Percentiles rank a stretch among this genome's conserved stretches.
These are phyloP conservation scores for Annulohypoxylon moriforme DNA, from an alignment of 495 filamentous ascomycete genomes.

Conservation along the genomic window DNA sequence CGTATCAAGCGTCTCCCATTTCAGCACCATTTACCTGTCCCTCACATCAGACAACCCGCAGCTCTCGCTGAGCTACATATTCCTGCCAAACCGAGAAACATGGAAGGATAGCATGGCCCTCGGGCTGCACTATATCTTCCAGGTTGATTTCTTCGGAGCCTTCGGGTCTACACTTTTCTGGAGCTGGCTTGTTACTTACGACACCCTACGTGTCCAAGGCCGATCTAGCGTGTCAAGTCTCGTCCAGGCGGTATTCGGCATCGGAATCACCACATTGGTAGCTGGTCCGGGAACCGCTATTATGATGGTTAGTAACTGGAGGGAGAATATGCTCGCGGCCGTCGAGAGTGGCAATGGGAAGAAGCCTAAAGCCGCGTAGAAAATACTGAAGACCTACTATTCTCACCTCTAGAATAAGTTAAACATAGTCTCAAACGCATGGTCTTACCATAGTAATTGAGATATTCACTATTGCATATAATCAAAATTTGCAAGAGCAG, in stretches of 20 bases:
- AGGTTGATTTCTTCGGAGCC: conserved; percentile 43
- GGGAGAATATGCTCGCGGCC: conserved; percentile 49
- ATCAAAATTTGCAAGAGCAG: background rate
- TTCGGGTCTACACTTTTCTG: conserved; percentile 43
- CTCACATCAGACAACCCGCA: conserved; percentile 36
- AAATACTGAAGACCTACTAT: background rate
- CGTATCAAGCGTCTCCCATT: conserved; percentile 30
- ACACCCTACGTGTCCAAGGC: conserved; percentile 40
- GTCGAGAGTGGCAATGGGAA: conserved; percentile 36
- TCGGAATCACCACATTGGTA: conserved; percentile 32
- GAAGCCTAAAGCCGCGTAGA: conserved; percentile 43
- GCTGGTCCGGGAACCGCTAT: conserved; percentile 48
- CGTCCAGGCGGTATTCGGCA: conserved; percentile 27
- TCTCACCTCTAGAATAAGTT: background rate
- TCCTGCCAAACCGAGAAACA: conserved; percentile 31
- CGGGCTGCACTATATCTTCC: conserved; percentile 48
- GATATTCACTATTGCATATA: background rate
- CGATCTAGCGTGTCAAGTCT: conserved; percentile 10
- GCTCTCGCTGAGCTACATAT: conserved; percentile 41
- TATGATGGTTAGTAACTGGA: conserved; percentile 49
- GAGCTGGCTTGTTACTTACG: conserved; percentile 41
- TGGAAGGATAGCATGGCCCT: conserved; percentile 38
- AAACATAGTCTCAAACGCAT: background rate
- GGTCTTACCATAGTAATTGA: background rate
- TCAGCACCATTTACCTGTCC: conserved; percentile 31